Base-by-base conservation (phyloP, 225 moss, liverwort and hornwort species). In the Bryum argenteum region DNA sequence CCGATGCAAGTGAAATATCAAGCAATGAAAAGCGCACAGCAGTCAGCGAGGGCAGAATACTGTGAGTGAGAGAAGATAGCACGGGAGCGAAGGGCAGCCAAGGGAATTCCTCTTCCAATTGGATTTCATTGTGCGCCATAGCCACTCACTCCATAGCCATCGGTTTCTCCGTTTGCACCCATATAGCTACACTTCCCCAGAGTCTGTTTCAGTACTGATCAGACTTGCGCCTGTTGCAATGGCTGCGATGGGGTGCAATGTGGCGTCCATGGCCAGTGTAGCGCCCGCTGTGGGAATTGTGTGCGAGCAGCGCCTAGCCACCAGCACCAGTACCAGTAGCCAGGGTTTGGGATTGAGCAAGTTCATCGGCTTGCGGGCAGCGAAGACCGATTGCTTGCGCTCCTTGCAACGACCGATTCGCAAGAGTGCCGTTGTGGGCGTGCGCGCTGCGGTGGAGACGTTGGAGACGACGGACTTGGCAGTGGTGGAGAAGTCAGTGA, bases 241-340 rank as follows among this genome's bases (percentile, higher is more conserved):
- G 95, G 93, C 93, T 61, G 84, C 89, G 24, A 68, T 93, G 72
- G 82, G 91, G 53, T 93, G 89, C 76, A 89, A 89, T 89, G 86
- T 88, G 15, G 85, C 82, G 51, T 66, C 82, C 45, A 68, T 76
- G 60, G 88, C 76, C 57, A 83, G 70, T 16, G 47, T 47, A 14
- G 84, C 74, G 2, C 52, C 62, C 37, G 66, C 67, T 45, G 79
- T 61, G 58, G 71, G 42, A 87, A 80, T 77, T 51, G 72, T 22
- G 72, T 73, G 21, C 53, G 87, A 57, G 50, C 33, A 33, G 33
- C 33, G 33, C 5, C 33, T 33, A 5, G 33, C 33, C 33, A 33
- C 5, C 33, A 33, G 33, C 33, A 47, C 38, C 18, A 6, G 61
- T 1, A 11, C 38, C 8, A 38, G 20, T 2, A 52, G 15, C 28